These are phyloP conservation scores for Cryptosporidium baileyi DNA, from an alignment of 169 alveolate species.

Conservation along the genomic window DNA sequence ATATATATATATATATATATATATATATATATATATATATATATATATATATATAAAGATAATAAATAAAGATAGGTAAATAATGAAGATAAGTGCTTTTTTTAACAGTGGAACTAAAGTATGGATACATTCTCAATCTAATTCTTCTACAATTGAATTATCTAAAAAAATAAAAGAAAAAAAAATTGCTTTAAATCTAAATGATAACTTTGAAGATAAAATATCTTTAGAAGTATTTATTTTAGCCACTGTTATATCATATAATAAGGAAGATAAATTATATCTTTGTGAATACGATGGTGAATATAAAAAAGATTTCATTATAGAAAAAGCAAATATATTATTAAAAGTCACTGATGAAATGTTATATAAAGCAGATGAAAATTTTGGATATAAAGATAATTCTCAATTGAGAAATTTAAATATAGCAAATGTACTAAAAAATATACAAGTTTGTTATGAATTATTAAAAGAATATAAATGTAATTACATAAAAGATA, in stretches of 20 bases:
- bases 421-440: conserved; percentile 71
- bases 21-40: too few species aligned
- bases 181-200: neutral
- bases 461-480: conserved; percentile 13
- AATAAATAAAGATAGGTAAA: neutral
- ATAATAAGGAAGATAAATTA: neutral
- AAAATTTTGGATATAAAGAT: conserved; percentile 49
- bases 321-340: neutral
- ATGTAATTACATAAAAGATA: neutral
- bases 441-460: conserved; percentile 70
- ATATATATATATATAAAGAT: neutral
- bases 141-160: conserved; percentile 13
- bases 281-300: conserved; percentile 30
- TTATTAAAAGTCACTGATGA: neutral
- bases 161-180: conserved; percentile 15
- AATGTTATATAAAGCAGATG: conserved; percentile 37
- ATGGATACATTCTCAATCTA: conserved; percentile 52
- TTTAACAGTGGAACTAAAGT: conserved; percentile 17
- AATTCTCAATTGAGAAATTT: conserved; percentile 69
- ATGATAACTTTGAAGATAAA: neutral
- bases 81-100: conserved; percentile 7
- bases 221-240: conserved; percentile 4
- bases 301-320: neutral
- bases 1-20: too few species aligned
- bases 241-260: neutral